Base-by-base conservation (phyloP, 768 basidiomycete species). In the Suillus occidentalis region DNA sequence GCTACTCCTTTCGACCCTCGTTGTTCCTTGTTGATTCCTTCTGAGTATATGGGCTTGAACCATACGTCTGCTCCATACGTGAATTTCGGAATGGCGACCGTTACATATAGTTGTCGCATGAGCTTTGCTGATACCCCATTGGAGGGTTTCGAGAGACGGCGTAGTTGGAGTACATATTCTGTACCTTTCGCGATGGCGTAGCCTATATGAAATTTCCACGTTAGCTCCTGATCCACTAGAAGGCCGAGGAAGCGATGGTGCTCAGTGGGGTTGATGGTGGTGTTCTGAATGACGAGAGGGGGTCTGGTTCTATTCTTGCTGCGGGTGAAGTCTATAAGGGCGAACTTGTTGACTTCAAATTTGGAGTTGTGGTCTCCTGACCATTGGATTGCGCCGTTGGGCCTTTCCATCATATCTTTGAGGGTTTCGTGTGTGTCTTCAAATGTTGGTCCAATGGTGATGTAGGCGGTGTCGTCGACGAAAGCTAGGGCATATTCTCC, bases 31-130 rank as follows among this genome's bases (percentile, higher is more conserved):
- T 0, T 39, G 13, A 16, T 1, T 1, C 16, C 13, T 2, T 12
- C 34, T 2, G 10, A 3, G 47, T 65, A 28, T 9, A 39, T 13
- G 40, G 60, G 55, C 0, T 43, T 64, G 8, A 67, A 67, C 64
- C 71, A 74, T 0, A 72, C 37, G 18, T 73, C 69, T 0, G 68
- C 71, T 0, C 63, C 73, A 45, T 77, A 76, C 0, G 67, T 16
- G 53, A 76, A 71, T 16, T 65, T 63, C 0, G 76, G 76, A 0
- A 75, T 60, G 0, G 69, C 71, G 0, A 72, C 64, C 0, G 66
- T 50, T 0, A 65, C 59, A 60, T 75, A 34, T 34, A 34, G 55
- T 3, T 63, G 60, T 0, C 68, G 52, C n/a, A 67, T 63, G 9
- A 64, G 25, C 0, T 45, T 37, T 0, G 64, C 64, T 0, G 64